Evolutionary conservation across 768 basidiomycete genomes (phyloP), one percentile per base, ranked within the genome.

Genomic region (Amanita thiersii): DNA sequence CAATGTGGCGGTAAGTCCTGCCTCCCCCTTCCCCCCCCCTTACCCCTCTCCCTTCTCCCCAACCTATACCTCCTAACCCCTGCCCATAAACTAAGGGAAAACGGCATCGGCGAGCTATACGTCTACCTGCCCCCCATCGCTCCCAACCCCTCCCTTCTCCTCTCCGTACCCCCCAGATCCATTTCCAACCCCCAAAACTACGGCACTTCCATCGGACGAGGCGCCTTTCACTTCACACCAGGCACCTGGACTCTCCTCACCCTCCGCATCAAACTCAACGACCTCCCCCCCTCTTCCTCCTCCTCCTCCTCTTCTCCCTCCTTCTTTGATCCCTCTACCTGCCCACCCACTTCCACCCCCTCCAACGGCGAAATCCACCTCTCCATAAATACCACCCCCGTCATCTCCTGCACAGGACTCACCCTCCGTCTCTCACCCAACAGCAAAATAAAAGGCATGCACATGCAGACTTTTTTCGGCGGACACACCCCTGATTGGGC

Each of bases 381-480:
- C 1, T 81, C 68, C 64, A 64, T 84, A 5, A 73, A 87, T 47
- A 85, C 82, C 0, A 48, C 55, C 7, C 69, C 68, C 1, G 77
- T 78, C 3, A 73, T 86, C 5, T 52, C 49, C n/a, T 63, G 72
- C 1, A 51, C 54, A 1, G 72, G 73, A 0, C 55, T 89, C 1
- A 56, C 63, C 3, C 52, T 86, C 3, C 67, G 79, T 8, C 52
- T 59, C 3, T 52, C 59, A n/a, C 55, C 49, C 5, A 65, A 62
- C 1, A 65, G 68, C 1, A 65, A 59, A 39, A 72, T 87, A 40
- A 76, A 75, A 43, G 85, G 85, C 5, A 73, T 81, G 55, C 82
- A 83, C 55, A 75, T 82, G 38, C 75, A 85, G 57, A 86, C 84
- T 0, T 88, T 86, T 64, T 88, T 88, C 47, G 84, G 83, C 32